Evolutionary conservation across 2,329 filamentous ascomycete genomes (phyloP).

Genomic region (Botryotinia calthae): DNA sequence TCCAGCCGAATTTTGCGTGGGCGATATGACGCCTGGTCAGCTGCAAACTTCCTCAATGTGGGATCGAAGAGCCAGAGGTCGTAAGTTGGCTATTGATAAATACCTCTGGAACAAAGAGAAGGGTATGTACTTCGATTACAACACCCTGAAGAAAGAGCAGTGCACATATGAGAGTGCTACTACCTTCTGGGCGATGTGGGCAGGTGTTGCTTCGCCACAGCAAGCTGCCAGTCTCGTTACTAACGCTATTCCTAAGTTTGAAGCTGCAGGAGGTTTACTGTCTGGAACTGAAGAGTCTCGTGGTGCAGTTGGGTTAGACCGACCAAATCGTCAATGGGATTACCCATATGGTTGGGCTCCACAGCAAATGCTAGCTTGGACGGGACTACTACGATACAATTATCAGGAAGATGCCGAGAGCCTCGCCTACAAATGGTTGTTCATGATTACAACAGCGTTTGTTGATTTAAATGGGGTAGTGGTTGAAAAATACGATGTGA

Average conservation of each 20-base stretch:
- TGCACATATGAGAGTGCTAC: conserved; percentile 87
- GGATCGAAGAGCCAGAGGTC: conserved; percentile 83
- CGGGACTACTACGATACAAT: conserved; percentile 84
- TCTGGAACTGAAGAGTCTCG: conserved; percentile 89
- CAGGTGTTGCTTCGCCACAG: conserved; percentile 77
- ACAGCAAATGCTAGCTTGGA: conserved; percentile 98
- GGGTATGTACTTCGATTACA: conserved; percentile 98
- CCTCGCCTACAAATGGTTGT: conserved; percentile 92
- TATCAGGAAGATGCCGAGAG: conserved; percentile 88
- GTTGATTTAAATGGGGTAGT: conserved; percentile 98
- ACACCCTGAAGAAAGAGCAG: conserved; percentile 77
- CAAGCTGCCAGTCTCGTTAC: conserved; percentile 83
- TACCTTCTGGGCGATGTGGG: conserved; percentile 97
- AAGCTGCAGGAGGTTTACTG: conserved; percentile 81
- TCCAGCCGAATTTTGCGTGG: conserved; percentile 75
- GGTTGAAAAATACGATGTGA: conserved; percentile 98
- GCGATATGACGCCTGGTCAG: conserved; percentile 63
- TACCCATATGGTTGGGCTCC: conserved; percentile 98
- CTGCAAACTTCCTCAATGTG: conserved; percentile 81
- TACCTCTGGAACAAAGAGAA: conserved; percentile 89
- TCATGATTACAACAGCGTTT: conserved; percentile 98
- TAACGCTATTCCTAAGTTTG: conserved; percentile 81
- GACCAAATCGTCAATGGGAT: conserved; percentile 97
- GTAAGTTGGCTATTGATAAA: conserved; percentile 85
- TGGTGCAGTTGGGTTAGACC: conserved; percentile 71